Base-by-base conservation (phyloP, 306 rosid species). In the Quillaja saponaria region DNA sequence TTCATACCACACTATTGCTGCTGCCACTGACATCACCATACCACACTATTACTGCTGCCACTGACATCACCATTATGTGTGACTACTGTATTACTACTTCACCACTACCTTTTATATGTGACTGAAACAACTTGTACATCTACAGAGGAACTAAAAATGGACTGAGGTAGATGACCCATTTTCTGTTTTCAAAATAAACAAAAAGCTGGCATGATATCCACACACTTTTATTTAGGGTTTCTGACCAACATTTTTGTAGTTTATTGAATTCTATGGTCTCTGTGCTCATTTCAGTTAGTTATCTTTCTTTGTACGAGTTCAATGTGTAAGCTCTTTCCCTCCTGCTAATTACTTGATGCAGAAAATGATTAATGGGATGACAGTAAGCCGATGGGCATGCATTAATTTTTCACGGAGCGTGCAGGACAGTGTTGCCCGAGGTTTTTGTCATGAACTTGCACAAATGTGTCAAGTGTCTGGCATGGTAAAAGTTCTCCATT, bases 391-490 rank as follows among this genome's bases (percentile, higher is more conserved):
- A 34, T 91, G 98, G 98, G 98, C 96, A 18, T 91, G 98, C 77
- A 86, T 91, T 33, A 91, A 91, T 70, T 91, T 91, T 82, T 91
- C 98, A 37, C 61, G 98, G 55, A 74, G 85, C 1, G 96, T 91
- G 68, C 98, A 91, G 68, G 98, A 91, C 42, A 86, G 81, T 13
- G 88, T 88, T 41, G 95, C 88, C 33, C 95, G 92, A 42, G 84
- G 96, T 13, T 91, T 91, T 76, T 88, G 96, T 42, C 57, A 19
- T 10, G 98, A 91, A 60, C 95, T 91, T 71, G 95, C 81, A 14
- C 97, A 91, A 61, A 91, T 91, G 97, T 91, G 97, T 78, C 95
- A 88, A 86, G 92, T 91, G 34, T 91, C 98, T 60, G 98, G 98
- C 85, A 91, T 91, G 98, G 98, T 91, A 85, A 31, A 1, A 25